Percentiles rank a stretch among this genome's conserved stretches.
These are phyloP conservation scores for Lactarius sp. DNA, from an alignment of 768 basidiomycete species.

Conservation along the genomic window DNA sequence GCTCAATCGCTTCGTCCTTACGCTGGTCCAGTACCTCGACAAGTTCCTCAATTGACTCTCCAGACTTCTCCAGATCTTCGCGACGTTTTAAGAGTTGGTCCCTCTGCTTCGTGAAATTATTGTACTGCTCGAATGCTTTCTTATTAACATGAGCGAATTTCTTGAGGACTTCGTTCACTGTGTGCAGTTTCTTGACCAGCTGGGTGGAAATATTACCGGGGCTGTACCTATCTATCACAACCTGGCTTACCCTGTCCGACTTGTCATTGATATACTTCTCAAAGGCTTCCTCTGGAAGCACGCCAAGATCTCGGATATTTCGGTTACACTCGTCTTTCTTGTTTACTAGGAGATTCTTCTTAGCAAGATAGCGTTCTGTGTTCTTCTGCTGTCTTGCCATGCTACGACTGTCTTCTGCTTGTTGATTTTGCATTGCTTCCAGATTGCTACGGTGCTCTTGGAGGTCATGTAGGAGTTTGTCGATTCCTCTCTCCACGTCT, in stretches of 20 bases:
- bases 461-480: conserved; percentile 53
- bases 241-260: conserved; percentile 68
- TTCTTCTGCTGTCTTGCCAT: conserved; percentile 93
- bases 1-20: conserved; percentile 97
- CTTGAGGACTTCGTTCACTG: conserved; percentile 87
- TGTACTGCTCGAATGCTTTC: conserved; percentile 98
- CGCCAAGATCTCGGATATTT: conserved; percentile 93
- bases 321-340: conserved; percentile 94
- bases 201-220: conserved; percentile 32
- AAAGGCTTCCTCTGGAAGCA: conserved; percentile 95
- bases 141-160: conserved; percentile 99
- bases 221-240: background rate
- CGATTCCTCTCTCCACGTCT: conserved; percentile 74
- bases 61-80: conserved; percentile 88
- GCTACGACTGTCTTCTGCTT: conserved; percentile 78
- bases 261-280: conserved; percentile 88
- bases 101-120: conserved; percentile 95
- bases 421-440: conserved; percentile 76
- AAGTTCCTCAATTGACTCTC: conserved; percentile 84
- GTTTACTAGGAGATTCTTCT: conserved; percentile 75
- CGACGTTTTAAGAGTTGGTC: conserved; percentile 84
- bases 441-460: conserved; percentile 62
- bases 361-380: conserved; percentile 90
- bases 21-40: conserved; percentile 92
- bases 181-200: conserved; percentile 91